Conservation (phyloP, 2,329 filamentous ascomycete species). For the Lecanicillium sp. region DNA sequence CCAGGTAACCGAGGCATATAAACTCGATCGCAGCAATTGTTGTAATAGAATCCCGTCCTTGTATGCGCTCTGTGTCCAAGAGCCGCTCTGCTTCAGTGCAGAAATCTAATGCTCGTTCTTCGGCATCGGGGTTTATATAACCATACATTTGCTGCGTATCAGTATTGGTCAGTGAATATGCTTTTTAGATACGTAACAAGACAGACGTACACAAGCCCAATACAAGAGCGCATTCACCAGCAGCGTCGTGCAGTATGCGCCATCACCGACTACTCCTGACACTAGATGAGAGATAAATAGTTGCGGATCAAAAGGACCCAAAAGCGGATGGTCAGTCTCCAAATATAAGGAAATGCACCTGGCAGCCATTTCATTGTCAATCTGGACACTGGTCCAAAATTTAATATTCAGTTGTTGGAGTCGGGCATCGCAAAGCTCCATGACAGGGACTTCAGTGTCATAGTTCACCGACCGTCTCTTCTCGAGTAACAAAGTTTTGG, state of each 20-base stretch:
- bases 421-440: constrained; percentile 18
- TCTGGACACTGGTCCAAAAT: constrained; percentile 25
- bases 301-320: constrained; percentile 26
- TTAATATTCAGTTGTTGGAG: constrained; percentile 19
- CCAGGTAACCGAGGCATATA: constrained; percentile 24
- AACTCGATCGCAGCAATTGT: constrained; percentile 24
- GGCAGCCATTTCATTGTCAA: constrained; percentile 22
- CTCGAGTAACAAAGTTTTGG: too few relatives aligned
- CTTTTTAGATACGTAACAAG: too few relatives aligned
- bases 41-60: constrained; percentile 13
- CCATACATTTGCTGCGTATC: constrained; percentile 26
- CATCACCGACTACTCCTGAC: constrained; percentile 7
- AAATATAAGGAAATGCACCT: constrained; percentile 26
- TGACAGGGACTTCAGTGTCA: not conserved
- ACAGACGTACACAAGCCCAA: constrained; percentile 23
- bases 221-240: constrained; percentile 27
- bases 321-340: constrained; percentile 28
- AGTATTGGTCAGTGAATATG: not conserved
- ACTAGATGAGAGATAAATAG: constrained; percentile 26
- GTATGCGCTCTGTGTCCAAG: constrained; percentile 15
- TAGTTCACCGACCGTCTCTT: too few relatives aligned
- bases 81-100: constrained; percentile 18
- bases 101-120: constrained; percentile 14
- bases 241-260: constrained; percentile 23
- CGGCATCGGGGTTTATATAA: constrained; percentile 17